phyloP scores from a whole-genome alignment of 176 grass and related monocot genomes.

The Zoysia japonica region DNA sequence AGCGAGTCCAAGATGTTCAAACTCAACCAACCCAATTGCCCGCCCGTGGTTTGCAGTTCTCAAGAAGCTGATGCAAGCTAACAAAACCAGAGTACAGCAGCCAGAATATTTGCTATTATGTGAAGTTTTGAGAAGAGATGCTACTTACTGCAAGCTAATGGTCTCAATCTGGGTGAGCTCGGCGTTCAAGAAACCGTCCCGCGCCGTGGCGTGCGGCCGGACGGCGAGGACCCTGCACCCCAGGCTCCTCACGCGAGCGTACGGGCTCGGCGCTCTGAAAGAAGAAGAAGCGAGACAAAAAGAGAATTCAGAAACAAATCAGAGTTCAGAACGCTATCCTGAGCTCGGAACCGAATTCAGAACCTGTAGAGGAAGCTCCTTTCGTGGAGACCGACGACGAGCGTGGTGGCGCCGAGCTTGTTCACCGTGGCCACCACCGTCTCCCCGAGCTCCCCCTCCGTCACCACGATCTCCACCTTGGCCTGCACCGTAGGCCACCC shows the following conservation, averaged over 20 bases:
- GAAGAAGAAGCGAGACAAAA: background rate
- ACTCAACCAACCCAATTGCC: conserved; percentile 14
- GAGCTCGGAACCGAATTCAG: background rate
- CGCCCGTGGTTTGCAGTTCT: background rate
- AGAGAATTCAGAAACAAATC: background rate
- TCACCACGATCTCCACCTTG: conserved; percentile 94
- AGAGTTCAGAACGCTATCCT: background rate
- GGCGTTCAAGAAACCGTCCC: conserved; percentile 56
- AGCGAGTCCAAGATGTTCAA: conserved; percentile 11
- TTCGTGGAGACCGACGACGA: conserved; percentile 84
- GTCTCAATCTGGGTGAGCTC: conserved; percentile 88
- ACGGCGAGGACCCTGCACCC: conserved; percentile 84
- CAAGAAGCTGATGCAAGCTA: background rate
- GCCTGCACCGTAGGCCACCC: conserved; percentile 24
- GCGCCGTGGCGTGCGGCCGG: conserved; percentile 51
- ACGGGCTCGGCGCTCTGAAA: conserved; percentile 52
- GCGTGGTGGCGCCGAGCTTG: conserved; percentile 67
- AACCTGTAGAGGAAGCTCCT: conserved; percentile 81
- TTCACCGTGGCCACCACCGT: conserved; percentile 65
- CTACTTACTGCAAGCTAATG: conserved; percentile 56
- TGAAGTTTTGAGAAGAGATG: background rate
- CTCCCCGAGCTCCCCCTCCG: conserved; percentile 69
- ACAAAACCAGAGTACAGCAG: background rate
- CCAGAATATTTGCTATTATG: background rate
- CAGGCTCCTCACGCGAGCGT: conserved; percentile 39